Conservation (phyloP, 179 eudicot species). For the Kewa caespitosa region DNA sequence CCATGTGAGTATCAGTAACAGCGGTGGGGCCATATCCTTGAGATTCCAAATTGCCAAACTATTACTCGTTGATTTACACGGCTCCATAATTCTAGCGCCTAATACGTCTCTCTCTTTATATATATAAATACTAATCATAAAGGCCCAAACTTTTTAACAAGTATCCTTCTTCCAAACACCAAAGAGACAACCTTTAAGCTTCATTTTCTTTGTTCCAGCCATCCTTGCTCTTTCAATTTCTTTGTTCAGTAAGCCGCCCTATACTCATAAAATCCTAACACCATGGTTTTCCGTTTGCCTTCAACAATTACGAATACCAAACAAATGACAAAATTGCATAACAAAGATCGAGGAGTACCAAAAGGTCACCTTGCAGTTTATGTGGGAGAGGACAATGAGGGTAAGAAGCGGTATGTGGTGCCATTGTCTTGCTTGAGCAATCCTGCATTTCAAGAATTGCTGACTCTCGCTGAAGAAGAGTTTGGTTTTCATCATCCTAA, state of each 20-base stretch:
- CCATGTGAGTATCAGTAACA: too few species aligned
- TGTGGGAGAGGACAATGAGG: too few species aligned
- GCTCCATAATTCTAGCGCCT: neutral
- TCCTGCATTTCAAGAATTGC: too few species aligned
- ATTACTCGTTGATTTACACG: slow-evolving; percentile 2
- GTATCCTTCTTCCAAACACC: neutral
- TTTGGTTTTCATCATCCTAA: slow-evolving; percentile 25
- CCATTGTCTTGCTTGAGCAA: too few species aligned
- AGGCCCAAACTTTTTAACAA: slow-evolving; percentile 9
- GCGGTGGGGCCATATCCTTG: slow-evolving; percentile 17
- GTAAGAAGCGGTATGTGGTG: too few species aligned
- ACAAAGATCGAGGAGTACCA: too few species aligned
- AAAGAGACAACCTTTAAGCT: neutral
- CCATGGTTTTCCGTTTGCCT: slow-evolving; percentile 34
- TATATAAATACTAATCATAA: slow-evolving; percentile 8
- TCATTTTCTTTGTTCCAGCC: too few species aligned
- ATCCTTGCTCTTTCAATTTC: too few species aligned
- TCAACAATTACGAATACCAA: slow-evolving; percentile 24
- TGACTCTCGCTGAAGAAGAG: slow-evolving; percentile 29
- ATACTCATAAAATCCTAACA: neutral
- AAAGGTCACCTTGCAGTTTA: slow-evolving; percentile 27
- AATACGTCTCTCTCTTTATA: neutral
- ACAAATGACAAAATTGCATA: too few species aligned
- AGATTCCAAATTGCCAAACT: slow-evolving; percentile 21
- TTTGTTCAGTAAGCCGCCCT: neutral